Percentiles rank a stretch among this genome's conserved stretches.
These are phyloP conservation scores for Yarrowia galli DNA, from an alignment of 1,139 yeast genomes.

Conservation along the genomic window DNA sequence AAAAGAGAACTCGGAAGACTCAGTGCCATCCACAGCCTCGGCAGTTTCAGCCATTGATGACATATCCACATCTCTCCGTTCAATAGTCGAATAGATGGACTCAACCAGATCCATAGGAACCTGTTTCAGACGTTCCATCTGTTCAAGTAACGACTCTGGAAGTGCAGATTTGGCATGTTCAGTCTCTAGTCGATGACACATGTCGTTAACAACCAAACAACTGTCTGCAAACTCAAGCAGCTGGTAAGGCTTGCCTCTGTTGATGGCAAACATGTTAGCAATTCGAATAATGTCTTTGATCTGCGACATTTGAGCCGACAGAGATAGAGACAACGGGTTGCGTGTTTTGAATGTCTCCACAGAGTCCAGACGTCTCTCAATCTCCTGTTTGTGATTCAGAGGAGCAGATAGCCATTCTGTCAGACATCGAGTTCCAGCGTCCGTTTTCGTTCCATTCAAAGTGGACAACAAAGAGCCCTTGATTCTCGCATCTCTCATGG, in stretches of 20 bases:
- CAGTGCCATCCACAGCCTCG: background rate
- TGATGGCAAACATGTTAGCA: constrained; percentile 24
- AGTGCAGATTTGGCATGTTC: background rate
- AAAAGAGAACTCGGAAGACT: background rate
- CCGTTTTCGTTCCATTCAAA: constrained; percentile 75
- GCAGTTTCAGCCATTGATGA: background rate
- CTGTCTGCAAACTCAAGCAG: constrained; percentile 35
- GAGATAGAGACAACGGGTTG: constrained; percentile 50
- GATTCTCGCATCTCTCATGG: constrained; percentile 63
- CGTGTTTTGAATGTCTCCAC: constrained; percentile 63
- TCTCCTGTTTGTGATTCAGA: constrained; percentile 62
- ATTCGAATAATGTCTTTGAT: constrained; percentile 63
- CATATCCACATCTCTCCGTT: background rate
- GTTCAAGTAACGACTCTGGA: constrained; percentile 41
- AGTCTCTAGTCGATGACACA: constrained; percentile 2
- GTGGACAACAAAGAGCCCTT: constrained; percentile 76
- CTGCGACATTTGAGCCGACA: constrained; percentile 49
- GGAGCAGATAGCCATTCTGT: constrained; percentile 89
- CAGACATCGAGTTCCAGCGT: constrained; percentile 79
- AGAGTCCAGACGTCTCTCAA: constrained; percentile 65
- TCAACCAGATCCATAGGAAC: constrained; percentile 56
- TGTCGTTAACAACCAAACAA: constrained; percentile 20
- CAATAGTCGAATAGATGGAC: constrained; percentile 11
- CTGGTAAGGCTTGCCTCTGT: constrained; percentile 32
- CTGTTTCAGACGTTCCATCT: constrained; percentile 56